Conservation (phyloP, 768 basidiomycete genomes). For the Phlegmacium glaucopus region DNA sequence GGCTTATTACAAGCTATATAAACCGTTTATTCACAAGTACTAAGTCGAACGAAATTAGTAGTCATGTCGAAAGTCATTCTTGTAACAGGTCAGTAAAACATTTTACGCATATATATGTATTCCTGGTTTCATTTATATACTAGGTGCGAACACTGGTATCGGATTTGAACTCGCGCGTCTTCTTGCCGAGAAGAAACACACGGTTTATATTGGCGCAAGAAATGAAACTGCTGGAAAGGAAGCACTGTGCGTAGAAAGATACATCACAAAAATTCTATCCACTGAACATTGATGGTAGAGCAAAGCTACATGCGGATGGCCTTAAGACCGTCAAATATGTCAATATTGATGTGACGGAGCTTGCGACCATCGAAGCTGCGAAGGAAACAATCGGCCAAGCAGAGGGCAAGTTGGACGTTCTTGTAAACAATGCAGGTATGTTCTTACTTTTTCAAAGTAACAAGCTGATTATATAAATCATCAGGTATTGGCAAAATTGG, state of each 20-base stretch:
- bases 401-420: slow-evolving; percentile 40
- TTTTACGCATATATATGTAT: neutral
- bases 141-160: slow-evolving; percentile 43
- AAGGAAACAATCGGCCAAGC: slow-evolving; percentile 31
- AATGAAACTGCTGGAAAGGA: slow-evolving; percentile 37
- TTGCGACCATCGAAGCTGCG: slow-evolving; percentile 30
- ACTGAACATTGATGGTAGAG: slow-evolving; percentile 12
- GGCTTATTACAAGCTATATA: no score
- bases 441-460: neutral
- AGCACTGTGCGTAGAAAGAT: slow-evolving; percentile 37
- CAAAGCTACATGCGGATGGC: slow-evolving; percentile 28
- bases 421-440: slow-evolving; percentile 43
- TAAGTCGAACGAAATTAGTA: slow-evolving; percentile 5
- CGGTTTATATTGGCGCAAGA: slow-evolving; percentile 41
- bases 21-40: no score
- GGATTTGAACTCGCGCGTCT: slow-evolving; percentile 42
- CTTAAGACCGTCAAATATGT: slow-evolving; percentile 30
- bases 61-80: slow-evolving; percentile 35
- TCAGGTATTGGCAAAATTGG: slow-evolving; percentile 14
- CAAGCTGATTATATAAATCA: neutral
- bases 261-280: neutral
- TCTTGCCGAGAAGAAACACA: slow-evolving; percentile 39
- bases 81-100: slow-evolving; percentile 30
- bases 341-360: slow-evolving; percentile 37
- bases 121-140: neutral